A percentile compares a stretch with the other conserved stretches of the same genome.
phyloP scores from a whole-genome alignment of 345 rosid genomes.

The Kernera saxatilis region DNA sequence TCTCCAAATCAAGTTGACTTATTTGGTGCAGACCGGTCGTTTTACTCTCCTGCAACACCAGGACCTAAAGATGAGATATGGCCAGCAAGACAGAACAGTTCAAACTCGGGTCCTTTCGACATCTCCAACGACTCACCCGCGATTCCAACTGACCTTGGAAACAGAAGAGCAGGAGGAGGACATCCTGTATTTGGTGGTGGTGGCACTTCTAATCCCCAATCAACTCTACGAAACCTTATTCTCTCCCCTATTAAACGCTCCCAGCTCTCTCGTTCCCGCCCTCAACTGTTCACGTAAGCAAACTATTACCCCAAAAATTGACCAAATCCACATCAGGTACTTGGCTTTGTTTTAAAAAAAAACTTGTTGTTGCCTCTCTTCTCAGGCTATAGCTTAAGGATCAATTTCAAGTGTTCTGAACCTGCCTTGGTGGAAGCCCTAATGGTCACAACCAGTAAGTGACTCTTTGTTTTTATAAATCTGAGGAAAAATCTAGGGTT shows the following conservation, averaged over 20 bases:
- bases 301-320: background rate
- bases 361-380: background rate
- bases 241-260: constrained; percentile 92
- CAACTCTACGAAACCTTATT: constrained; percentile 77
- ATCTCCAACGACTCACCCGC: constrained; percentile 58
- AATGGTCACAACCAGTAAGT: constrained; percentile 22
- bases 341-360: background rate
- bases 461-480: constrained; percentile 7
- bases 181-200: constrained; percentile 44
- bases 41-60: constrained; percentile 89
- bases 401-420: constrained; percentile 5
- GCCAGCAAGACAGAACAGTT: constrained; percentile 83
- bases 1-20: constrained; percentile 70
- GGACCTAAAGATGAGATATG: constrained; percentile 84
- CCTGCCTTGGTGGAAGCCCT: constrained; percentile 20
- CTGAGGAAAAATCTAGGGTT: background rate
- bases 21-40: constrained; percentile 78
- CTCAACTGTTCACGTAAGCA: constrained; percentile 70
- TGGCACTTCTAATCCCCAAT: constrained; percentile 52
- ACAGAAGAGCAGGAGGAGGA: constrained; percentile 44
- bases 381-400: constrained; percentile 27
- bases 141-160: constrained; percentile 52
- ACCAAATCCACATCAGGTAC: background rate
- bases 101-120: constrained; percentile 68
- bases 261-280: constrained; percentile 74